phyloP scores from a whole-genome alignment of 768 basidiomycete genomes.

The Sporobolomyces pararoseus region DNA sequence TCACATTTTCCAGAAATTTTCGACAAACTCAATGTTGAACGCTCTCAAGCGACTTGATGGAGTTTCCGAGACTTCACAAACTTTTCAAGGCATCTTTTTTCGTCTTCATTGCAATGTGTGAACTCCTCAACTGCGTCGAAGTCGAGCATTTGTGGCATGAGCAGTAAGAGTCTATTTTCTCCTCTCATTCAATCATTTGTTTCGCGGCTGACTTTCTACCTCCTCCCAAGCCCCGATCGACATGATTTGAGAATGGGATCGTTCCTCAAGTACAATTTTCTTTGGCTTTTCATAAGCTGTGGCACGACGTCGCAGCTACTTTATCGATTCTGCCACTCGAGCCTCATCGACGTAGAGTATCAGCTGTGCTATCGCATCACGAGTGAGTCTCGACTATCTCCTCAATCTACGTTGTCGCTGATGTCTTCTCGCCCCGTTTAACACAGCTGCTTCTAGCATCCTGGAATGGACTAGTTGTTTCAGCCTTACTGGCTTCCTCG shows the following conservation, averaged over 20 bases:
- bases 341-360: neutral
- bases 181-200: neutral
- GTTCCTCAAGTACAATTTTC: slow-evolving; percentile 19
- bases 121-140: slow-evolving; percentile 18
- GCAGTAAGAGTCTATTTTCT: slow-evolving; percentile 12
- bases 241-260: slow-evolving; percentile 22
- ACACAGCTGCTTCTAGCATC: slow-evolving; percentile 26
- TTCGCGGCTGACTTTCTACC: neutral
- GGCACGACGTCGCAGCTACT: neutral
- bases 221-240: slow-evolving; percentile 26
- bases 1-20: neutral
- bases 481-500: slow-evolving; percentile 6
- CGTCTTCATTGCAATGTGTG: neutral
- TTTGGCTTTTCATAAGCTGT: neutral
- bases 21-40: neutral
- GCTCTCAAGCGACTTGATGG: neutral
- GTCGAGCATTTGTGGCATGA: slow-evolving; percentile 39
- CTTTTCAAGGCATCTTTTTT: neutral
- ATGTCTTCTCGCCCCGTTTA: too few species aligned
- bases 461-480: slow-evolving; percentile 26
- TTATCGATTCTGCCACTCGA: neutral
- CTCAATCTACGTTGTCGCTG: neutral
- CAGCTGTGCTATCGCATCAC: slow-evolving; percentile 17
- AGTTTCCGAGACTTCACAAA: neutral
- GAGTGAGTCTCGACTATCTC: slow-evolving; percentile 10